phyloP scores from a whole-genome alignment of 2,329 filamentous ascomycete genomes.

The Kalaharituber pfeilii region DNA sequence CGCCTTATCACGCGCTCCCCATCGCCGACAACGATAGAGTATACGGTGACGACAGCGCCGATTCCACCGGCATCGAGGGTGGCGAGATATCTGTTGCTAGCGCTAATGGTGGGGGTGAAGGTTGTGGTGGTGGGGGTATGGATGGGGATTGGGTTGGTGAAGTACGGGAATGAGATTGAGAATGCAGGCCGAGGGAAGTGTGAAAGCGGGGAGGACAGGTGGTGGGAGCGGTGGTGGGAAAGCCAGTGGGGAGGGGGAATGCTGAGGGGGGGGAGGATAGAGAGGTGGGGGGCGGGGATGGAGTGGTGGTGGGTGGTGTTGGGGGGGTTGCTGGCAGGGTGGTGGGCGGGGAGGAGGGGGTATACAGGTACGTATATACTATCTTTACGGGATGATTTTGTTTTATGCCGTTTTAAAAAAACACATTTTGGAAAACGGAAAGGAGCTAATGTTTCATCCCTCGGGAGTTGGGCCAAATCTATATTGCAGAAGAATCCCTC shows the following conservation, averaged over 20 bases:
- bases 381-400: neutral
- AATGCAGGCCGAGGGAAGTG: too few relatives aligned
- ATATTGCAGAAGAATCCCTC: constrained; percentile 53
- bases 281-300: neutral
- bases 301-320: neutral
- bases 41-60: constrained; percentile 71
- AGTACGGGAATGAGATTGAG: neutral
- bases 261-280: neutral
- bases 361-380: neutral
- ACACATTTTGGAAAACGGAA: too few relatives aligned
- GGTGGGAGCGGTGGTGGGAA: neutral
- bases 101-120: constrained; percentile 7
- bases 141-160: constrained; percentile 8
- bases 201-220: neutral
- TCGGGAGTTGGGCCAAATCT: neutral
- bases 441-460: too few relatives aligned
- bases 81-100: constrained; percentile 31
- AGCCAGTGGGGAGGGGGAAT: neutral
- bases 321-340: neutral
- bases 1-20: constrained; percentile 48
- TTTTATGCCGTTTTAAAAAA: too few relatives aligned
- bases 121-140: constrained; percentile 12
- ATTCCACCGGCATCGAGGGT: constrained; percentile 33
- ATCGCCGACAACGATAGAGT: constrained; percentile 78
- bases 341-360: neutral